Conservation (phyloP, 2,329 filamentous ascomycete species). For the Phialocephala subalpina region DNA sequence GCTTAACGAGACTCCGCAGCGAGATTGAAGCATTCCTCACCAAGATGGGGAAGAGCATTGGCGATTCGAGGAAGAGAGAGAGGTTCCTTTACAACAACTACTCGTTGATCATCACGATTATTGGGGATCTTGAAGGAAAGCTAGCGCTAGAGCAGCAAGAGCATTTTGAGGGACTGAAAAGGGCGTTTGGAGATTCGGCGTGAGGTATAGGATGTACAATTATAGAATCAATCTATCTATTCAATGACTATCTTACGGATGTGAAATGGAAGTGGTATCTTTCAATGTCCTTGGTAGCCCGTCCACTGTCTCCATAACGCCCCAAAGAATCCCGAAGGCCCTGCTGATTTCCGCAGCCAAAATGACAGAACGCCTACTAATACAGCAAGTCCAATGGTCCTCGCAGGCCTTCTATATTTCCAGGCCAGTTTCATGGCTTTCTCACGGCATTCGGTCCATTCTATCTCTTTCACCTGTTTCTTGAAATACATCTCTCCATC, state of each 20-base stretch:
- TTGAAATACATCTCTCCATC: conserved; percentile 75
- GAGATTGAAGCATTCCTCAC: conserved; percentile 87
- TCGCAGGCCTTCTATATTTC: conserved; percentile 71
- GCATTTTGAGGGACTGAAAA: conserved; percentile 75
- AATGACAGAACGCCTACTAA: conserved; percentile 73
- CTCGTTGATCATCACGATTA: conserved; percentile 90
- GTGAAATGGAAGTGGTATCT: background rate
- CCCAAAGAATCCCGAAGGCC: conserved; percentile 34
- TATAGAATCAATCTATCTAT: conserved; percentile 7
- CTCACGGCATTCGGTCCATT: conserved; percentile 66
- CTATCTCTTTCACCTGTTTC: conserved; percentile 76
- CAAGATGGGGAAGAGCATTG: conserved; percentile 78
- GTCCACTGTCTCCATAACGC: conserved; percentile 38
- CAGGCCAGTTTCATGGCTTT: conserved; percentile 60
- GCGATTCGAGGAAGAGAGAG: conserved; percentile 81
- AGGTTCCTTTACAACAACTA: conserved; percentile 97
- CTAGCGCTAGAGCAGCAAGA: conserved; percentile 77
- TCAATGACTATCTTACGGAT: background rate
- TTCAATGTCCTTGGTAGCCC: conserved; percentile 31
- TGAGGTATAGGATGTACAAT: conserved; percentile 20
- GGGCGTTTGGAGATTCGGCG: conserved; percentile 57
- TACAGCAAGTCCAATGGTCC: conserved; percentile 69
- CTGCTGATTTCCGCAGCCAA: conserved; percentile 63
- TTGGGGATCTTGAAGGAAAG: conserved; percentile 79
- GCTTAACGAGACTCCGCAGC: conserved; percentile 75